Evolutionary conservation across 2,329 filamentous ascomycete species (phyloP), one percentile per base, ranked within the genome.

Genomic region (Verticillium longisporum): DNA sequence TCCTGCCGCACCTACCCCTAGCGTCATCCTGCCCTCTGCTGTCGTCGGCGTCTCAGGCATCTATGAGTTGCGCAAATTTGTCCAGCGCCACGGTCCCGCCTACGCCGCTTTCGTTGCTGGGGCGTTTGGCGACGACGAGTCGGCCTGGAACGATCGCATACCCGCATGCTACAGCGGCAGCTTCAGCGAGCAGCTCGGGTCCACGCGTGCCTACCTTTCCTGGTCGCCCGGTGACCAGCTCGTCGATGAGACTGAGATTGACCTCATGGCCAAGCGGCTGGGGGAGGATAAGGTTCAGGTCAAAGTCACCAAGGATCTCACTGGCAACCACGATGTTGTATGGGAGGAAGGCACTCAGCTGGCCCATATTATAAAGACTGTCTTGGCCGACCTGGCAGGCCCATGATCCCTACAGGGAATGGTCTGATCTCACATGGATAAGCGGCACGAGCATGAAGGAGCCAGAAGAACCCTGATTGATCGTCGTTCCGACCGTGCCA

Each of bases 41-140:
- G 73, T 90, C n/a, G 69, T 90, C 4, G 82, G 86, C 37, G 73
- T 89, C 21, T 83, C 83, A 60, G 88, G 89, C 1, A 84, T 92
- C 26, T 91, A 90, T 71, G 83, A 89, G 68, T 72, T 92, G 10
- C 77, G 77, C 7, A 79, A 78, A 0, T 72, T 91, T 21, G 74
- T 79, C 32, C 71, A 76, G 56, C 76, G 80, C 7, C 76, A 81
- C 38, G 70, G 68, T 18, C 76, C 74, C 6, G 70, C 68, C 33
- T 92, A 91, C 69, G 69, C 73, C 6, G 77, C 78, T 3, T 86
- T 92, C 63, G 76, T 88, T 21, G 67, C 72, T 3, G 79, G 75
- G 6, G 87, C 88, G 1, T 91, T 91, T 72, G 87, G 88, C 0
- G 61, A 69, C 1, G 78, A 83, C 54, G 70, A 71, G 61, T 67